These are phyloP conservation scores for Leccinum subtestaceum DNA, from an alignment of 768 basidiomycete genomes.

Conservation along the genomic window DNA sequence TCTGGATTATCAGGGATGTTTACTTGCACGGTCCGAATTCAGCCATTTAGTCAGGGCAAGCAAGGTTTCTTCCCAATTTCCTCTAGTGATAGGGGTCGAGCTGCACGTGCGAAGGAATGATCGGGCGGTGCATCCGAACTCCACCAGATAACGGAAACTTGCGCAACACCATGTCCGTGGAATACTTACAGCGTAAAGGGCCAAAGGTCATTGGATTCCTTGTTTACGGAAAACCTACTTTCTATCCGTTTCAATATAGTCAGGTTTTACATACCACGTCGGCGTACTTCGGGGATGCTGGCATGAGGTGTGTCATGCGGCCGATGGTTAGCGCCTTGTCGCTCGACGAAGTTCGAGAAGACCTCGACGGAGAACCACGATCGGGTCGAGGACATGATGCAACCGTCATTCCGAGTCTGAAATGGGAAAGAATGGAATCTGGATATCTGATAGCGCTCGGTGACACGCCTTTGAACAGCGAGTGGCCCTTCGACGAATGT, in stretches of 20 bases:
- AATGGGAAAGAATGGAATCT: not conserved
- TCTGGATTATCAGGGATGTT: not conserved
- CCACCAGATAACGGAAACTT: not conserved
- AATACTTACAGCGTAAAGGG: not conserved
- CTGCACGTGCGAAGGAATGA: not conserved
- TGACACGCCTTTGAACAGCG: not conserved
- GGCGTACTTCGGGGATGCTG: not conserved
- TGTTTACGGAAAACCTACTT: not conserved
- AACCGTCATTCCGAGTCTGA: not conserved
- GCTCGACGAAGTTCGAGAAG: not conserved
- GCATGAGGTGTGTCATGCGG: not conserved
- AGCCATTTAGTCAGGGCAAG: constrained; percentile 2
- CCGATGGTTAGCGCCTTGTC: not conserved
- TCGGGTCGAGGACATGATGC: not conserved
- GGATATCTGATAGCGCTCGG: not conserved
- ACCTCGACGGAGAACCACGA: not conserved
- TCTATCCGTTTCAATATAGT: not conserved
- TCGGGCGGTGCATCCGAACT: not conserved
- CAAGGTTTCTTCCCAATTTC: constrained; percentile 2
- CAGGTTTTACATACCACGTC: not conserved
- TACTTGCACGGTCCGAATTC: not conserved
- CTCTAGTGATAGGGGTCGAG: not conserved
- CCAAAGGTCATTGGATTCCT: not conserved
- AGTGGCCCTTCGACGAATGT: not conserved
- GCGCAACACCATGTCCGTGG: not conserved